Conservation (phyloP, 768 basidiomycete genomes). For the Austroboletus eburneus region DNA sequence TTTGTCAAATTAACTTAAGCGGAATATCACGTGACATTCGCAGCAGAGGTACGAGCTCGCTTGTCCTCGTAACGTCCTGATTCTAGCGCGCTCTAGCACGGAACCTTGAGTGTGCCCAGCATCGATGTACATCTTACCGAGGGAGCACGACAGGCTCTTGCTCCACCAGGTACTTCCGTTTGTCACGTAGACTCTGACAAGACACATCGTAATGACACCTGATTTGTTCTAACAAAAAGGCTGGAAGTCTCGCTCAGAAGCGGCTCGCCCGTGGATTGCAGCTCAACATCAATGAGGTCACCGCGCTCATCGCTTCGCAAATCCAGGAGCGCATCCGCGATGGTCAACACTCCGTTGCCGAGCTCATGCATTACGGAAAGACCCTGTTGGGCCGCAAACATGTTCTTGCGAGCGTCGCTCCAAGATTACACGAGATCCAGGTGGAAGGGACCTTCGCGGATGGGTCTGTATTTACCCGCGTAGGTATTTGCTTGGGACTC, state of each 20-base stretch:
- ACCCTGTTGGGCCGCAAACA: slow-evolving; percentile 82
- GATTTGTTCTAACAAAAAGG: slow-evolving; percentile 36
- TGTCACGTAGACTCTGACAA: background rate
- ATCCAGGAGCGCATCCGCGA: slow-evolving; percentile 94
- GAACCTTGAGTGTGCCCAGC: background rate
- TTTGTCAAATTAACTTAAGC: slow-evolving; percentile 1
- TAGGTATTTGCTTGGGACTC: too few relatives aligned
- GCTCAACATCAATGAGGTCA: slow-evolving; percentile 84
- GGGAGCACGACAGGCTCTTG: slow-evolving; percentile 71
- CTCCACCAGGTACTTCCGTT: slow-evolving; percentile 54
- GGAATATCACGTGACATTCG: slow-evolving; percentile 8
- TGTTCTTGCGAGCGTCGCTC: slow-evolving; percentile 78
- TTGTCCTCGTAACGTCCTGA: background rate
- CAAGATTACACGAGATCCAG: slow-evolving; percentile 80
- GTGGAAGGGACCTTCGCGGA: slow-evolving; percentile 91
- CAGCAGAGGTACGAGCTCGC: background rate
- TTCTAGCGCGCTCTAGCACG: background rate
- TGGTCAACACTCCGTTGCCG: slow-evolving; percentile 78
- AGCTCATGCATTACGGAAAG: slow-evolving; percentile 95
- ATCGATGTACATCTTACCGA: slow-evolving; percentile 67
- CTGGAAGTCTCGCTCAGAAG: slow-evolving; percentile 88
- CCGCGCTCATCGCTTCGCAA: slow-evolving; percentile 86
- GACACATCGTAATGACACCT: background rate
- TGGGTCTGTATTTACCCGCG: slow-evolving; percentile 48
- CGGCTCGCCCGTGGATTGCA: slow-evolving; percentile 89